A percentile compares a stretch with the other conserved stretches of the same genome.
These are phyloP conservation scores for Colletotrichum caudatum DNA, from an alignment of 2,329 filamentous ascomycete genomes.

Conservation along the genomic window DNA sequence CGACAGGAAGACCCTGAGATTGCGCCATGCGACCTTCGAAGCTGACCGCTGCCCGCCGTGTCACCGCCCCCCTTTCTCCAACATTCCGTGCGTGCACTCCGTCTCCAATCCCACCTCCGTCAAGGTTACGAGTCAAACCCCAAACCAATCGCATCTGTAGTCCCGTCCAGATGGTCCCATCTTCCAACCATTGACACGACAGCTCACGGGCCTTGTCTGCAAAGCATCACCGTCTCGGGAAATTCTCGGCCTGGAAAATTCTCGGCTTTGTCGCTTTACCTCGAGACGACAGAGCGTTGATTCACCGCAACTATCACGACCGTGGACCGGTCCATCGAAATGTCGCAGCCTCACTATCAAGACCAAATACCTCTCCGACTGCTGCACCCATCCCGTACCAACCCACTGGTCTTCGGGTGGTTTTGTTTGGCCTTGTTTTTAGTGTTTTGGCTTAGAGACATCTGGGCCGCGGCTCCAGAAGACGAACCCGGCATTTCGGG, in stretches of 20 bases:
- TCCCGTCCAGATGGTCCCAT: not conserved
- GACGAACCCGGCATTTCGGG: slow-evolving; percentile 12
- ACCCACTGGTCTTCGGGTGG: not conserved
- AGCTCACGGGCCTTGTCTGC: not conserved
- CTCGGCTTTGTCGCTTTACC: not conserved
- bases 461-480: not conserved
- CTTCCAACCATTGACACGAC: not conserved
- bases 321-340: not conserved
- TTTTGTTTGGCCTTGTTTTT: slow-evolving; percentile 20
- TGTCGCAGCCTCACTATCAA: slow-evolving; percentile 3
- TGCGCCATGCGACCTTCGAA: slow-evolving; percentile 18
- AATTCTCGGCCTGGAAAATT: not conserved
- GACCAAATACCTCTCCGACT: slow-evolving; percentile 2
- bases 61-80: not conserved
- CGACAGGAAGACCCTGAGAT: slow-evolving; percentile 37
- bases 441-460: slow-evolving; percentile 11
- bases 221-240: not conserved
- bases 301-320: not conserved
- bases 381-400: not conserved
- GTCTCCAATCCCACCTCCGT: slow-evolving; percentile 12
- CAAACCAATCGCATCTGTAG: not conserved
- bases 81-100: not conserved
- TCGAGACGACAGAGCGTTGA: not conserved
- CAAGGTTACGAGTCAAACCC: slow-evolving; percentile 17
- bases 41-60: not conserved